Evolutionary conservation across 1,284 basidiomycete genomes (phyloP).

Genomic region (Trametes versicolor): DNA sequence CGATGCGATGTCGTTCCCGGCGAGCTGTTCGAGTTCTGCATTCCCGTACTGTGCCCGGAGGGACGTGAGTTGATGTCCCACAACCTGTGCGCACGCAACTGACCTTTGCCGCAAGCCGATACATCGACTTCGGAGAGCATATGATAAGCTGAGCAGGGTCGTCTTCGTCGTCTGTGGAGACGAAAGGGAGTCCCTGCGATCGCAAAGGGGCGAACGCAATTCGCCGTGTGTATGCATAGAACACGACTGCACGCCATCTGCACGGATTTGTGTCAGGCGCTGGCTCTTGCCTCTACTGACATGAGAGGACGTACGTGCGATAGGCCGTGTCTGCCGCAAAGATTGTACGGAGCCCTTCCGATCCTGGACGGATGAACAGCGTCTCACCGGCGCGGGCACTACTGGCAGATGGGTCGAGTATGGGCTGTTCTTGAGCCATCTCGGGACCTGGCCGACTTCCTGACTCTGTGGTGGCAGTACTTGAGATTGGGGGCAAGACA

Average conservation of each 20-base stretch:
- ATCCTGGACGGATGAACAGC: no score
- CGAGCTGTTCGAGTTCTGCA: conserved; percentile 27
- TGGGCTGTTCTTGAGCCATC: no score
- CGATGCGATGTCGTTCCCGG: conserved; percentile 22
- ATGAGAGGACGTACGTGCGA: conserved; percentile 30
- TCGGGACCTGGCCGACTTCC: no score
- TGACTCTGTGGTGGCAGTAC: no score
- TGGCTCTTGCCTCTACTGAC: no score
- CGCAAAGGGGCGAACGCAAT: conserved; percentile 36
- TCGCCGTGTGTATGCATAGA: conserved; percentile 36
- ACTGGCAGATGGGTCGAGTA: no score
- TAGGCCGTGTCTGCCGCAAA: conserved; percentile 31
- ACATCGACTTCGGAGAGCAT: conserved; percentile 38
- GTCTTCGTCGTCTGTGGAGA: conserved; percentile 1
- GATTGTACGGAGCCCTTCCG: conserved; percentile 13
- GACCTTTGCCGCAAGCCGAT: conserved; percentile 34
- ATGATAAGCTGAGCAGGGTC: conserved; percentile 21
- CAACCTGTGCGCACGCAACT: neutral
- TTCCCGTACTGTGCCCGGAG: conserved; percentile 19
- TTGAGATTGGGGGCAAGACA: no score
- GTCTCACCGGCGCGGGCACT: neutral
- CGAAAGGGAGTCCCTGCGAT: conserved; percentile 22
- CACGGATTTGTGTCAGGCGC: neutral
- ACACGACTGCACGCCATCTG: conserved; percentile 37
- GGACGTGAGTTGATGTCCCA: neutral